Evolutionary conservation across 225 moss, liverwort and hornwort genomes (phyloP).

Genomic region (Straminergon stramineum): DNA sequence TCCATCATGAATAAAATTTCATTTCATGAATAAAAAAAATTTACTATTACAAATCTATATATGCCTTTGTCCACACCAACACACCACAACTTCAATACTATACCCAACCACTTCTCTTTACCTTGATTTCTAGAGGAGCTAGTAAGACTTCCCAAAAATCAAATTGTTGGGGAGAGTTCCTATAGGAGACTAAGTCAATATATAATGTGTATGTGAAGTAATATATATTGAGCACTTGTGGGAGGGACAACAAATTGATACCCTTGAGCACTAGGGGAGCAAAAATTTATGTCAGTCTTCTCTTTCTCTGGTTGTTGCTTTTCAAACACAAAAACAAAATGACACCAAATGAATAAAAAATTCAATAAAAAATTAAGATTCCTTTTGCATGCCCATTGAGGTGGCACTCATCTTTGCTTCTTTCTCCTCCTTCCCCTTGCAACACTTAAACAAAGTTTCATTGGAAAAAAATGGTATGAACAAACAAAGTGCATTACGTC

Average conservation of each 20-base stretch:
- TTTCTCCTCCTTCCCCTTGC: fast-evolving
- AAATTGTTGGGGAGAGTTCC: too few species aligned
- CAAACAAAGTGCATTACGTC: background rate
- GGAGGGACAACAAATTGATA: too few species aligned
- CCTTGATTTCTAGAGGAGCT: background rate
- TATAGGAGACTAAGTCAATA: too few species aligned
- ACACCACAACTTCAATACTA: background rate
- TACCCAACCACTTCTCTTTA: background rate
- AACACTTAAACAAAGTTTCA: background rate
- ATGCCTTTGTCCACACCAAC: background rate
- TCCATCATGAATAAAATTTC: background rate
- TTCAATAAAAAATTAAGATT: background rate
- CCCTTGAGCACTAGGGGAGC: fast-evolving
- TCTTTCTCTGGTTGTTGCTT: background rate
- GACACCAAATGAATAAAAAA: background rate
- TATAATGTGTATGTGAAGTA: background rate
- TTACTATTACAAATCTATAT: background rate
- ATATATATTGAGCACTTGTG: too few species aligned
- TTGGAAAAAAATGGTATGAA: background rate
- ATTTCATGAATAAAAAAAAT: background rate
- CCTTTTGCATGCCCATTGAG: background rate
- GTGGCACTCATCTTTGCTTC: background rate
- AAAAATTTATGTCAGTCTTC: fast-evolving
- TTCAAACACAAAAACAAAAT: background rate
- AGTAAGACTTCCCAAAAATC: too few species aligned